Conservation (phyloP, 1,284 basidiomycete species). For the Flammula alnicola region DNA sequence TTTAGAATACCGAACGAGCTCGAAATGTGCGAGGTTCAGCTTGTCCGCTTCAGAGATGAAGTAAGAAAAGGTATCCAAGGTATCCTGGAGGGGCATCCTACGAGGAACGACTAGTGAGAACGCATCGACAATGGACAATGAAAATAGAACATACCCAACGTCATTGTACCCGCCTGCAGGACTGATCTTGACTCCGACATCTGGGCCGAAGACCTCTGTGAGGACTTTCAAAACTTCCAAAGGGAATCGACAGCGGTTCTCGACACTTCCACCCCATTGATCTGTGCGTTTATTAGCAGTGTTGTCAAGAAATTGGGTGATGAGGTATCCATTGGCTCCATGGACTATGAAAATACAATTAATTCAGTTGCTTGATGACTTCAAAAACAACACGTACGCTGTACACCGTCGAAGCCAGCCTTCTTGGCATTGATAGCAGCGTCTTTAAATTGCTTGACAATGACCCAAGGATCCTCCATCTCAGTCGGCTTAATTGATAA, state of each 20-base stretch:
- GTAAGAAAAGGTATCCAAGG: conserved; percentile 43
- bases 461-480: conserved; percentile 41
- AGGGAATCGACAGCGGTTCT: conserved; percentile 59
- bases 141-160: conserved; percentile 35
- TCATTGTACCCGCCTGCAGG: conserved; percentile 55
- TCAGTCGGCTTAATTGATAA: conserved; percentile 43
- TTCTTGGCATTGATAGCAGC: no score
- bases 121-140: not conserved
- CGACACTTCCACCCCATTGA: no score
- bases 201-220: conserved; percentile 52
- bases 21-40: conserved; percentile 40
- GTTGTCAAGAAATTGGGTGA: conserved; percentile 61
- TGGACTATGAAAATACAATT: conserved; percentile 37
- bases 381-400: conserved; percentile 38
- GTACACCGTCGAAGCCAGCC: conserved; percentile 70
- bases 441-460: no score
- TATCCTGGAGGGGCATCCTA: conserved; percentile 48
- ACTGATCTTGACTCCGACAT: conserved; percentile 54
- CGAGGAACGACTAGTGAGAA: not conserved
- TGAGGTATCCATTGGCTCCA: conserved; percentile 51
- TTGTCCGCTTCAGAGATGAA: conserved; percentile 43
- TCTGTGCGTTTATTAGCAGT: conserved; percentile 59
- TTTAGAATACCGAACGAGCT: conserved; percentile 35
- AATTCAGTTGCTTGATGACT: not conserved
- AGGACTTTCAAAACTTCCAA: conserved; percentile 54